Base-by-base conservation (phyloP, 768 basidiomycete species). In the Trichaptum fuscoviolaceum region DNA sequence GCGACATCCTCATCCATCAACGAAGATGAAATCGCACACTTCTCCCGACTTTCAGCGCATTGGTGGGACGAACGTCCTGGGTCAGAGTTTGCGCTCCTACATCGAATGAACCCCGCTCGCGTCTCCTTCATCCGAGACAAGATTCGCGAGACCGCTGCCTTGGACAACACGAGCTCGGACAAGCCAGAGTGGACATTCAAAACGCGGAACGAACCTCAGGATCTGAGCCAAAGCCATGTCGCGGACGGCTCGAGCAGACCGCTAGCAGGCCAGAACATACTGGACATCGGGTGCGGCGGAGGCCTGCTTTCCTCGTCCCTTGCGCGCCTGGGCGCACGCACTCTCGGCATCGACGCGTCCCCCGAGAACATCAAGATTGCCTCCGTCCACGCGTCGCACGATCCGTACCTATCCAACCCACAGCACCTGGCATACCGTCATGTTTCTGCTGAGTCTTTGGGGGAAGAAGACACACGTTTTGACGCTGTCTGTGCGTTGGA, bases 401-500 rank as follows among this genome's bases (percentile, higher is more conserved):
- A 99, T 74, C 90, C 91, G 0, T 74, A 77, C 52, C 80, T 96
- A 23, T 71, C 79, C 9, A 69, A 73, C 2, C 58, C 67, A 18
- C 36, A 57, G 24, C 36, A 72, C 1, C 80, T 96, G 26, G 76
- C 80, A 0, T 99, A 98, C 77, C 77, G 85, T 8, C 87, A 92
- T 71, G 82, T 85, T 0, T 81, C 91, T 0, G 93, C 91, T 0
- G 95, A 98, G 73, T 82, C 82, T 0, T 83, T 99, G 3, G 77
- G 92, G 30, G 73, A 82, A 12, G 86, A 87, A 5, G 75, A 84
- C 17, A 83, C 82, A 70, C 85, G 85, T 63, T 99, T 90, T 73
- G 96, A 99, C 74, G 85, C 95, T 23, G 95, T 99, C 17, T 97
- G 95, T 74, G 92, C 95, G 10, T 93, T 99, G 93, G 97, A 99